A percentile compares a stretch with the other conserved stretches of the same genome.
Conservation (phyloP, 2,329 filamentous ascomycete species). For the Knufia fluminis region DNA sequence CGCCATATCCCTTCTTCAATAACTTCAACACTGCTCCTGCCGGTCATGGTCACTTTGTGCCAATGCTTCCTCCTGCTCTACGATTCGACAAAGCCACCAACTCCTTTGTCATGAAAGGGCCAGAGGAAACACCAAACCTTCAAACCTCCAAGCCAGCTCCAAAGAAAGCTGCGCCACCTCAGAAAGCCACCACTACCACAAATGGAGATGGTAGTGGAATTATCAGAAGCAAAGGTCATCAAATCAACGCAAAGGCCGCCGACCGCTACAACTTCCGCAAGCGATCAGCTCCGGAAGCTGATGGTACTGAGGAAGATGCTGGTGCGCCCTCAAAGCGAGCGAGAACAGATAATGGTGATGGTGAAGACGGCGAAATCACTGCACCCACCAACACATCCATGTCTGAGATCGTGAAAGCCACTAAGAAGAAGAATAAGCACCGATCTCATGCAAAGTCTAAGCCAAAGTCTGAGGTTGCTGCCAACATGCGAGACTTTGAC, state of each 20-base stretch:
- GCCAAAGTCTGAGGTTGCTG: neutral
- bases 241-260: neutral
- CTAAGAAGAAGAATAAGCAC: conserved; percentile 1
- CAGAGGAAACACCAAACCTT: neutral
- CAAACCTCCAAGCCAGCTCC: neutral
- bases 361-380: neutral
- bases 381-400: neutral
- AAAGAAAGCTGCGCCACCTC: neutral
- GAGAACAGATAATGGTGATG: neutral
- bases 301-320: neutral
- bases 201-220: neutral
- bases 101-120: too few species aligned
- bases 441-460: neutral
- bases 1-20: too few species aligned
- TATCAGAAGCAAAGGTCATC: neutral
- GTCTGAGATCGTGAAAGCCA: neutral
- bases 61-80: too few species aligned
- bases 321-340: neutral
- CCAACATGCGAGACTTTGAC: neutral
- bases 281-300: neutral
- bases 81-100: too few species aligned
- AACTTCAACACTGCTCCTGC: too few species aligned
- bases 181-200: neutral
- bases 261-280: neutral
- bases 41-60: too few species aligned